Evolutionary conservation across 2,329 filamentous ascomycete genomes (phyloP).

Genomic region (Epichloe festucae): DNA sequence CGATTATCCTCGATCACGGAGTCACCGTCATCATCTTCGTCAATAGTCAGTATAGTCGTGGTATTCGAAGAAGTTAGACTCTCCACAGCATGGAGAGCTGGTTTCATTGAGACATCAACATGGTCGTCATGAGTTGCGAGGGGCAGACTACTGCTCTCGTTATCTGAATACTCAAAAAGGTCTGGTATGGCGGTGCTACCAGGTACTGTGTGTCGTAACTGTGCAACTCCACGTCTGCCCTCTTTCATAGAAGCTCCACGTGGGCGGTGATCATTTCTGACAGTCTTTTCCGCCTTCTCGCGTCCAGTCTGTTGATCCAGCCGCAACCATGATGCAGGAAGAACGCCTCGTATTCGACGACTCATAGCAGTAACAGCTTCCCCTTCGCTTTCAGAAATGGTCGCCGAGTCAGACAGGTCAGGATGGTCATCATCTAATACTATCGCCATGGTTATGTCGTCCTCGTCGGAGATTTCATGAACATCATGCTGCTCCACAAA

Average conservation of each 20-base stretch:
- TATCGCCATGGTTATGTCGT: not conserved
- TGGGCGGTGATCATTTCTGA: conserved; percentile 13
- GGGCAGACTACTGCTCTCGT: not conserved
- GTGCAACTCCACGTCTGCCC: conserved; percentile 35
- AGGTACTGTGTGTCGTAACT: conserved; percentile 25
- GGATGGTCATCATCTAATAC: not conserved
- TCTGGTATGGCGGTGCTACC: conserved; percentile 18
- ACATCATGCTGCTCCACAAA: not conserved
- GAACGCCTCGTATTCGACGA: conserved; percentile 43
- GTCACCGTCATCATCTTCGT: conserved; percentile 21
- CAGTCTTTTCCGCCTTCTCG: conserved; percentile 18
- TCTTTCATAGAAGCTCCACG: conserved; percentile 25
- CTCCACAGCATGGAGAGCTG: not conserved
- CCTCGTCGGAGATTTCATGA: not conserved
- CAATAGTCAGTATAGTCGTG: not conserved
- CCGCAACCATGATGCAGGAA: conserved; percentile 55
- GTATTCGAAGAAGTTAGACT: not conserved
- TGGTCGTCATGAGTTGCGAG: not conserved
- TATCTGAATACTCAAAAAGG: conserved; percentile 30
- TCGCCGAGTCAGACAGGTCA: conserved; percentile 11
- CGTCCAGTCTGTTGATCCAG: conserved; percentile 36
- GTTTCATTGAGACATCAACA: not conserved
- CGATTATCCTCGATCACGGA: conserved; percentile 36
- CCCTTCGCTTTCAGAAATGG: conserved; percentile 26
- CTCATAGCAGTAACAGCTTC: conserved; percentile 28